A percentile compares a stretch with the other conserved stretches of the same genome.
Conservation (phyloP, 192 early-diverging fungal genomes). For the Coemansia sp. region DNA sequence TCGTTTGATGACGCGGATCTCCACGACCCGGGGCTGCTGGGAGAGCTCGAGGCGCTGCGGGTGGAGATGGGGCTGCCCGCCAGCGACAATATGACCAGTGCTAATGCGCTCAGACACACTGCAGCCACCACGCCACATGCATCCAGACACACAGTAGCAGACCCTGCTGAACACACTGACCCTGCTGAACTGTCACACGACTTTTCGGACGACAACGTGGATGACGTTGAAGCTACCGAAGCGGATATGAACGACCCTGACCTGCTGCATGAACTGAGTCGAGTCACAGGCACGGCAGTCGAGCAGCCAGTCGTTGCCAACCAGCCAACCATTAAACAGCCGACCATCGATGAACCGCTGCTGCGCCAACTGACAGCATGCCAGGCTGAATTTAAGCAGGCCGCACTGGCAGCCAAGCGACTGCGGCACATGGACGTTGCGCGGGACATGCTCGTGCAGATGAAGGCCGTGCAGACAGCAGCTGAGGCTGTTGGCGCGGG, state of each 20-base stretch:
- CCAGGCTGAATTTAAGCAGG: conserved; percentile 19
- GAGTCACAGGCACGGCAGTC: not conserved
- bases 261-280: conserved; percentile 36
- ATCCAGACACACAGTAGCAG: too few relatives aligned
- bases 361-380: not conserved
- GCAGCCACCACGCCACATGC: not conserved
- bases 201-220: not conserved
- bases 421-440: conserved; percentile 27
- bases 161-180: too few relatives aligned
- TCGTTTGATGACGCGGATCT: conserved; percentile 21
- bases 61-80: conserved; percentile 32
- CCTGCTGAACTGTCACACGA: not conserved
- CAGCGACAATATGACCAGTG: not conserved
- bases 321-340: not conserved
- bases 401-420: conserved; percentile 33
- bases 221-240: conserved; percentile 30
- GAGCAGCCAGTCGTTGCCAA: not conserved
- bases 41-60: conserved; percentile 42
- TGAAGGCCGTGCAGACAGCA: conserved; percentile 29
- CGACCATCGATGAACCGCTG: not conserved
- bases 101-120: too few relatives aligned
- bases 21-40: conserved; percentile 40
- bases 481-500: conserved; percentile 5
- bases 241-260: conserved; percentile 46
- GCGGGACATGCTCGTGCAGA: conserved; percentile 30